Conservation (phyloP, 805 yeast genomes). For the Hanseniaspora singularis region DNA sequence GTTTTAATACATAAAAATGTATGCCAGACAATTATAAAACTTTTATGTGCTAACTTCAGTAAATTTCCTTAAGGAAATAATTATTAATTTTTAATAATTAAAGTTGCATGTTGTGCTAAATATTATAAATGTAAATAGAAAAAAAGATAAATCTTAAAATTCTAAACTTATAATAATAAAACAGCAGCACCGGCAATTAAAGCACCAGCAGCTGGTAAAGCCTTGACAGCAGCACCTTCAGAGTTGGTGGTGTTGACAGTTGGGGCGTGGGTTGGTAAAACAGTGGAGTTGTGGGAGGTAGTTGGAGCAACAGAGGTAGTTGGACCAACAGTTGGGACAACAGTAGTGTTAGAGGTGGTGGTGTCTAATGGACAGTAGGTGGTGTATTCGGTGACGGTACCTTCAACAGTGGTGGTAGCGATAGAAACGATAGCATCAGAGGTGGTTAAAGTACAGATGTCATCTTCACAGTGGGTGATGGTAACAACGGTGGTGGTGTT, state of each 20-base stretch:
- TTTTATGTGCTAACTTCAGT: too few relatives aligned
- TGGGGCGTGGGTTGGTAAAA: not conserved
- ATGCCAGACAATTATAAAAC: too few relatives aligned
- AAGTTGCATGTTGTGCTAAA: too few relatives aligned
- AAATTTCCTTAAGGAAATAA: too few relatives aligned
- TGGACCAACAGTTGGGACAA: not conserved
- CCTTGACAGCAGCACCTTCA: slow-evolving; percentile 34
- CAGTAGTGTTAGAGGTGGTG: slow-evolving; percentile 3
- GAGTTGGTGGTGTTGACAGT: slow-evolving; percentile 20
- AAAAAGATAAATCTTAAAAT: not conserved
- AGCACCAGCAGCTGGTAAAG: slow-evolving; percentile 39
- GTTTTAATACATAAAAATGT: too few relatives aligned
- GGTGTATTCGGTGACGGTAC: slow-evolving; percentile 31
- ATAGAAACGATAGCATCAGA: slow-evolving; percentile 29
- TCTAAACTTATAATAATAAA: slow-evolving; percentile 32
- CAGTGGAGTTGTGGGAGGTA: slow-evolving; percentile 8
- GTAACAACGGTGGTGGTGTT: slow-evolving; percentile 29
- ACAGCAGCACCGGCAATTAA: slow-evolving; percentile 50
- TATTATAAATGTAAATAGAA: not conserved
- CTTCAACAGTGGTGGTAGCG: slow-evolving; percentile 29
- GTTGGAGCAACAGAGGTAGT: slow-evolving; percentile 17
- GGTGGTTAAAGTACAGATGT: slow-evolving; percentile 27
- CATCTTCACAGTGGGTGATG: slow-evolving; percentile 29
- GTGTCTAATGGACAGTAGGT: slow-evolving; percentile 27
- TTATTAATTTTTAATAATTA: too few relatives aligned